Base-by-base conservation (phyloP, 2,329 filamentous ascomycete species). In the Fusarium tanahbumbuense region DNA sequence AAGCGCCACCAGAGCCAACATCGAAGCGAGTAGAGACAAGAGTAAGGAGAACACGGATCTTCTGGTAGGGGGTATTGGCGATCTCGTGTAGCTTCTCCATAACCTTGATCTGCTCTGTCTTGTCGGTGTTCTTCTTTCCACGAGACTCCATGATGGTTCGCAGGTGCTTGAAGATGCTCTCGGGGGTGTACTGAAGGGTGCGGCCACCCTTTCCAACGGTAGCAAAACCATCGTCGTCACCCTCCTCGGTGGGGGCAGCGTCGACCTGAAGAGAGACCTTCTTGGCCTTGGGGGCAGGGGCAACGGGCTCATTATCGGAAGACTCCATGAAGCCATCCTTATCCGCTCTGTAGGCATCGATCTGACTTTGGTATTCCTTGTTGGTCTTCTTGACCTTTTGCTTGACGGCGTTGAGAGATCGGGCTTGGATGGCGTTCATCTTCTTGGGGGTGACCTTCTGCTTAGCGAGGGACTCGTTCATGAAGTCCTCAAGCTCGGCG, bases 301-400 rank as follows among this genome's bases (percentile, higher is more conserved):
- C 82, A 28, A 84, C 83, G 37, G 81, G 83, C 75, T 91, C 91
- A 76, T 92, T 91, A 71, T 94, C 92, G 23, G 94, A 90, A 46
- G 92, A 93, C 80, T 92, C 90, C 92, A 98, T 94, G 83, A 91
- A 98, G 20, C 84, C 90, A 71, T 95, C 93, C 81, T 95, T 93
- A 81, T 97, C 89, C 70, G 89, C 91, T 73, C 92, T 88, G 85
- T 95, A 99, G 70, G 91, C 88, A 75, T 97, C 93, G 76, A 99
- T 91, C 78, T 97, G 93, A 68, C 88, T 85, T 78, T 93, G 89
- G 83, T 95, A 95, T 71, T 98, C 95, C 84, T 97, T 97, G 87
- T 95, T 97, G 84, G 95, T 95, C 89, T 98, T 98, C 89, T 95
- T 94, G 85, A 99, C 93, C 84, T 94, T 94, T 82, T 99, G 96